Conservation (phyloP, 2,329 filamentous ascomycete species). For the Paramyrothecium sp. region DNA sequence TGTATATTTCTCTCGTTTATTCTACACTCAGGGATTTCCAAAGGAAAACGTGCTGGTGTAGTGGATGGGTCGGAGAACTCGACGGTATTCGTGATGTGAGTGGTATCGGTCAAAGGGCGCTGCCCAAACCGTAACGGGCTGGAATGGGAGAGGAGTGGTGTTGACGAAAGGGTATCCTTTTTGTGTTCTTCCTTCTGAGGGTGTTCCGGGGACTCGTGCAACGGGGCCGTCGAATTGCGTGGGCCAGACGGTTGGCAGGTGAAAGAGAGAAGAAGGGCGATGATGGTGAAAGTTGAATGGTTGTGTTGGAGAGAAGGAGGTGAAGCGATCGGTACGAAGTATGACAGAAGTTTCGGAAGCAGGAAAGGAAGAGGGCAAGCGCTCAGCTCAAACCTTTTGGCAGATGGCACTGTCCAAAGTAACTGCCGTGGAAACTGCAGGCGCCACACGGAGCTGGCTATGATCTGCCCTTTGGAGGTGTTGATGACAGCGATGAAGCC, state of each 20-base stretch:
- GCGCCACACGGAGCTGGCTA: neutral
- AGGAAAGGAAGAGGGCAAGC: slow-evolving; percentile 36
- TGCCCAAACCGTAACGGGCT: slow-evolving; percentile 29
- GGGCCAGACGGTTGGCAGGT: slow-evolving; percentile 24
- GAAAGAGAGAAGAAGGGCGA: slow-evolving; percentile 29
- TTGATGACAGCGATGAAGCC: neutral
- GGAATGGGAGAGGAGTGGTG: slow-evolving; percentile 22
- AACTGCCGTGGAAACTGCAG: slow-evolving; percentile 14
- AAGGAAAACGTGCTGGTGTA: slow-evolving; percentile 94
- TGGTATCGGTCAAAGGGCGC: slow-evolving; percentile 31
- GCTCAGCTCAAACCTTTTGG: slow-evolving; percentile 36
- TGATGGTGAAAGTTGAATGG: slow-evolving; percentile 28
- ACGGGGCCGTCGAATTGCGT: slow-evolving; percentile 18
- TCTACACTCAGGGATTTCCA: slow-evolving; percentile 83
- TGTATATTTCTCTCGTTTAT: slow-evolving; percentile 53
- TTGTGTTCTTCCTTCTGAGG: slow-evolving; percentile 21
- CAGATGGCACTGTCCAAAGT: slow-evolving; percentile 4
- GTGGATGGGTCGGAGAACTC: slow-evolving; percentile 45
- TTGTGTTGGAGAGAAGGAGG: slow-evolving; percentile 26
- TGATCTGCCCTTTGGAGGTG: neutral
- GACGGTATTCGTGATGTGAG: slow-evolving; percentile 39
- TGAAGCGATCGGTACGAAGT: slow-evolving; percentile 34
- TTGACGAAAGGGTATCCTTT: slow-evolving; percentile 23
- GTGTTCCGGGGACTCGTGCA: slow-evolving; percentile 27
- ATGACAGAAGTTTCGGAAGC: slow-evolving; percentile 32